Evolutionary conservation across 2,329 filamentous ascomycete genomes (phyloP), one percentile per base, ranked within the genome.

Genomic region (Harringtonia aguacate): DNA sequence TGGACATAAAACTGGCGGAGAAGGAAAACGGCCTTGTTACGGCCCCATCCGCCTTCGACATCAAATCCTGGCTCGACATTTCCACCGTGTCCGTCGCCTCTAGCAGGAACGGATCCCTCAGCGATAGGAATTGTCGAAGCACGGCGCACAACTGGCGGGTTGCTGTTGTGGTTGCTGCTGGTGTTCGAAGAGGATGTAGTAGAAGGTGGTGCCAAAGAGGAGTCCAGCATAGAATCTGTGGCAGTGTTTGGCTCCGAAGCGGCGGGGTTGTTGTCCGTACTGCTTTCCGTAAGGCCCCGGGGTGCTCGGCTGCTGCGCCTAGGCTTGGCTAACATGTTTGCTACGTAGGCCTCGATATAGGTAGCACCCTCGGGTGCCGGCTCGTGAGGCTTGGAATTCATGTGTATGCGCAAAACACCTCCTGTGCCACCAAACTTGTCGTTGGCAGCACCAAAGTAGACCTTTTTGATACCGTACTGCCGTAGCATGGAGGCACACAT

Each of bases 371-470:
- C n/a, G 40, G 20, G 50, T 12, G 20, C 66, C 58, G 15, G 67
- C 38, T 39, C 44, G 21, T 51, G 31, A 37, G 49, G 50, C 61
- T 48, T 69, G 56, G 73, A 76, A 55, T 78, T 78, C 58, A 69
- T 67, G 61, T 97, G 88, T 43, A 97, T 79, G 53, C 81, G 84
- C 59, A 98, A 79, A 14, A 98, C 92, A 43, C 94, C 90, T 2
- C 92, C 92, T 15, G 88, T 95, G 28, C 94, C 92, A 8, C 92
- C 92, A 66, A 98, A 98, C 46, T 94, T 86, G 66, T 98, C 92
- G 61, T 98, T 98, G 55, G 85, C 79, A 47, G 89, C 94, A 5
- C 92, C 94, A 62, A 92, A 98, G 62, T 90, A 97, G 28, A 98
- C 92, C 52, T 83, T 84, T 49, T 84, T 78, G 62, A 98, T 88